A percentile compares a stretch with the other conserved stretches of the same genome.
Conservation (phyloP, 2,329 filamentous ascomycete species). For the Colletotrichum orchidophilum region DNA sequence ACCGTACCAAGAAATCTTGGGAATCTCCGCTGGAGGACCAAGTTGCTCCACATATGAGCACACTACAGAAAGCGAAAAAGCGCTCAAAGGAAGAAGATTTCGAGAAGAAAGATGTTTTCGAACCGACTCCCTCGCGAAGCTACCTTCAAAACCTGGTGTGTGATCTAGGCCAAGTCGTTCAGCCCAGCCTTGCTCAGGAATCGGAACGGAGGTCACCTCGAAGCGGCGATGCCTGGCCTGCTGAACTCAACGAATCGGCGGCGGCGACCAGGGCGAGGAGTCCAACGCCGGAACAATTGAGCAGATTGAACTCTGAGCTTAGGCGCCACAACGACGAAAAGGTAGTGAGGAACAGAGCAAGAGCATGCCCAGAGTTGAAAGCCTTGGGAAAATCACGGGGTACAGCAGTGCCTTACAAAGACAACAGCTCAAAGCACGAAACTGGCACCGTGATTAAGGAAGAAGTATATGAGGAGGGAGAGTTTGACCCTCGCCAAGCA, state of each 20-base stretch:
- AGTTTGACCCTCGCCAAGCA: not conserved
- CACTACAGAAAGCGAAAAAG: not conserved
- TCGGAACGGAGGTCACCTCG: not conserved
- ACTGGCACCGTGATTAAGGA: not conserved
- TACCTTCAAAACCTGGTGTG: not conserved
- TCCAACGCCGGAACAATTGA: not conserved
- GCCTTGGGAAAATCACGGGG: not conserved
- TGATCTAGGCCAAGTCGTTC: not conserved
- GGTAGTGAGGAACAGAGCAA: too few relatives aligned
- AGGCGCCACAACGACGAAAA: not conserved
- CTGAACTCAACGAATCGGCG: not conserved
- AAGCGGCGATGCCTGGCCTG: not conserved
- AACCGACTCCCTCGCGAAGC: not conserved
- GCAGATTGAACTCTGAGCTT: not conserved
- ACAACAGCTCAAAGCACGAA: not conserved
- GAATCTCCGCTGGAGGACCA: not conserved
- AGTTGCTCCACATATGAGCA: not conserved
- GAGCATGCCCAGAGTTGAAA: not conserved
- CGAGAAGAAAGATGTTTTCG: not conserved
- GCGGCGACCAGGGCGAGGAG: not conserved
- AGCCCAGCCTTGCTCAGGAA: too few relatives aligned
- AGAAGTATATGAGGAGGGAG: not conserved
- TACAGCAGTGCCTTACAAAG: not conserved
- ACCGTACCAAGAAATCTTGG: not conserved
- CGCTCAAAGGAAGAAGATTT: not conserved